Percentiles rank a stretch among this genome's conserved stretches.
phyloP scores from a whole-genome alignment of 345 rosid species.

The Triadica sebifera region DNA sequence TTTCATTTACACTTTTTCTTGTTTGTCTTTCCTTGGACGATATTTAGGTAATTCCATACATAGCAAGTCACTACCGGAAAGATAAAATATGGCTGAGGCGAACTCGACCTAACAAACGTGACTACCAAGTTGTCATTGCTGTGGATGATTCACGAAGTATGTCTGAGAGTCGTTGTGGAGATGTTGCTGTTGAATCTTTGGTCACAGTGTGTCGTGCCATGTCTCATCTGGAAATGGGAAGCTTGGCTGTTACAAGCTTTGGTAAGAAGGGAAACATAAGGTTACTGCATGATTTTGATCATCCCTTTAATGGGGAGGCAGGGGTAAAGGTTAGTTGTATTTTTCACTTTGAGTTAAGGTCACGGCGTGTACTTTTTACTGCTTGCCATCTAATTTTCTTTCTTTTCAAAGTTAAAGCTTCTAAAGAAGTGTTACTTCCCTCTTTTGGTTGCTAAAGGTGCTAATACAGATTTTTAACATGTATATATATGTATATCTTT shows the following conservation, averaged over 20 bases:
- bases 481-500: neutral
- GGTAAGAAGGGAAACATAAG: slow-evolving; percentile 79
- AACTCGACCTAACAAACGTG: slow-evolving; percentile 92
- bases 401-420: neutral
- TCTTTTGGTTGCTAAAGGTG: neutral
- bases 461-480: neutral
- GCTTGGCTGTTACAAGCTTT: slow-evolving; percentile 85
- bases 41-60: slow-evolving; percentile 77
- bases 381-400: neutral
- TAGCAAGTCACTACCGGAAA: slow-evolving; percentile 90
- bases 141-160: slow-evolving; percentile 94
- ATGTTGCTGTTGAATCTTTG: slow-evolving; percentile 84
- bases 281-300: slow-evolving; percentile 85
- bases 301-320: slow-evolving; percentile 74
- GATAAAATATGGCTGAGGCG: slow-evolving; percentile 97
- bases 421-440: neutral
- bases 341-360: too few relatives aligned
- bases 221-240: slow-evolving; percentile 93
- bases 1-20: neutral
- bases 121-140: slow-evolving; percentile 88
- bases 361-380: too few relatives aligned
- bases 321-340: slow-evolving; percentile 65
- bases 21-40: neutral
- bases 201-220: slow-evolving; percentile 90
- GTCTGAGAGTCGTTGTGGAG: slow-evolving; percentile 85